These are phyloP conservation scores for Beta macrorhiza DNA, from an alignment of 179 eudicot species.

Conservation along the genomic window DNA sequence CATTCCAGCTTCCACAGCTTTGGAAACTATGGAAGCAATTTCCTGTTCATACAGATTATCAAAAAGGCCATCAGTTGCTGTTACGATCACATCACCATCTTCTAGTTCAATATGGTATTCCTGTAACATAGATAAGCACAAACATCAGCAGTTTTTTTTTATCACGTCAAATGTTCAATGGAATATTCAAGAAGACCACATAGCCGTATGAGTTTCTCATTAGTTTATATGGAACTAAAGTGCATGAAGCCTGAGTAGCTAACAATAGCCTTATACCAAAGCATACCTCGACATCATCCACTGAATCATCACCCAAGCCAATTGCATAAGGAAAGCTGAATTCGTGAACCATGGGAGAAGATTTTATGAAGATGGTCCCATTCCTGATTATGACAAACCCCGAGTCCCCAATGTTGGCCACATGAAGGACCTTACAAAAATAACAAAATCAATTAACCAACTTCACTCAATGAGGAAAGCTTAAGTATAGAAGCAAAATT, in stretches of 20 bases:
- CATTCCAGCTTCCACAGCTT: conserved; percentile 44
- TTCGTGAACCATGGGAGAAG: conserved; percentile 62
- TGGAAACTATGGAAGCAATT: conserved; percentile 51
- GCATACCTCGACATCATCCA: conserved; percentile 57
- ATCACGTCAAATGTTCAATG: background rate
- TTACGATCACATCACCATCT: conserved; percentile 65
- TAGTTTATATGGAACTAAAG: background rate
- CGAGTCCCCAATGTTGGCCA: conserved; percentile 82
- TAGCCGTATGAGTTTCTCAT: conserved; percentile 2
- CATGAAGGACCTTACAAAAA: conserved; percentile 59
- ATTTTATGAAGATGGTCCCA: conserved; percentile 47
- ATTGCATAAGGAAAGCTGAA: conserved; percentile 65
- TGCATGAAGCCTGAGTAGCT: background rate
- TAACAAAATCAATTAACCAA: conserved; percentile 16
- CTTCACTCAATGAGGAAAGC: background rate
- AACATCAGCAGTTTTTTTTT: background rate
- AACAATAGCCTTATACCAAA: conserved; percentile 1
- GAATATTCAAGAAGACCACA: background rate
- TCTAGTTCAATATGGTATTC: conserved; percentile 59
- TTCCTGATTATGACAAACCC: conserved; percentile 65
- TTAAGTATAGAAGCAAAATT: background rate
- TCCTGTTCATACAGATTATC: conserved; percentile 81
- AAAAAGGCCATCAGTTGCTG: conserved; percentile 86
- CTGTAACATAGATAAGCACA: conserved; percentile 37
- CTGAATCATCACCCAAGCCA: conserved; percentile 49